phyloP scores from a whole-genome alignment of 257 asterid genomes.

The Verbena officinalis region DNA sequence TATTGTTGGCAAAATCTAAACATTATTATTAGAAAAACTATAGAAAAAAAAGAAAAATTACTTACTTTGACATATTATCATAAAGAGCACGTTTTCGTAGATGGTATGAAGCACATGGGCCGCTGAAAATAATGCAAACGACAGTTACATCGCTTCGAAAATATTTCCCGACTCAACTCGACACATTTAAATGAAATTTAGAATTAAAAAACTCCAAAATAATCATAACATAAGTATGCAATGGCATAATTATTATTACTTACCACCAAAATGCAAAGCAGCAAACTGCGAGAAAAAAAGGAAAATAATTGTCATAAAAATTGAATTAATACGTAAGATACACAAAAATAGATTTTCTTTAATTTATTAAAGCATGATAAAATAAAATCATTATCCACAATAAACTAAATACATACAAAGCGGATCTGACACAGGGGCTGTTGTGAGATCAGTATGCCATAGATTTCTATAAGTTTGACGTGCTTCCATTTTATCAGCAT shows the following conservation, averaged over 20 bases:
- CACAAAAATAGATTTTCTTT: no score
- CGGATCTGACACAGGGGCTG: no score
- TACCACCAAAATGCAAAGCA: conserved; percentile 42
- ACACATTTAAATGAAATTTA: no score
- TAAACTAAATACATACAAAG: no score
- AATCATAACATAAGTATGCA: background rate
- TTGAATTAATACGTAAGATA: background rate
- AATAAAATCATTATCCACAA: no score
- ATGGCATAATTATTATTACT: conserved; percentile 11
- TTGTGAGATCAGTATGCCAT: no score
- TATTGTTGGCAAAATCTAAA: background rate
- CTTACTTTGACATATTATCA: conserved; percentile 46
- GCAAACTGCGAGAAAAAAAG: conserved; percentile 38
- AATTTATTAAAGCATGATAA: no score
- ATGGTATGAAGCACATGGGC: conserved; percentile 45
- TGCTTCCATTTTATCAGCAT: no score
- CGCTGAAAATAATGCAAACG: conserved; percentile 30
- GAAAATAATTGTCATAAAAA: background rate
- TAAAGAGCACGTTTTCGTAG: conserved; percentile 51
- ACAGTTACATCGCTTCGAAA: no score
- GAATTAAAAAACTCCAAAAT: no score
- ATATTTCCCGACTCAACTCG: no score
- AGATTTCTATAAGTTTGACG: no score
- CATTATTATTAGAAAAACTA: background rate
- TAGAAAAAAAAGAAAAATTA: background rate